Evolutionary conservation across 495 filamentous ascomycete species (phyloP), one percentile per base, ranked within the genome.

Genomic region (Tuber indicum): DNA sequence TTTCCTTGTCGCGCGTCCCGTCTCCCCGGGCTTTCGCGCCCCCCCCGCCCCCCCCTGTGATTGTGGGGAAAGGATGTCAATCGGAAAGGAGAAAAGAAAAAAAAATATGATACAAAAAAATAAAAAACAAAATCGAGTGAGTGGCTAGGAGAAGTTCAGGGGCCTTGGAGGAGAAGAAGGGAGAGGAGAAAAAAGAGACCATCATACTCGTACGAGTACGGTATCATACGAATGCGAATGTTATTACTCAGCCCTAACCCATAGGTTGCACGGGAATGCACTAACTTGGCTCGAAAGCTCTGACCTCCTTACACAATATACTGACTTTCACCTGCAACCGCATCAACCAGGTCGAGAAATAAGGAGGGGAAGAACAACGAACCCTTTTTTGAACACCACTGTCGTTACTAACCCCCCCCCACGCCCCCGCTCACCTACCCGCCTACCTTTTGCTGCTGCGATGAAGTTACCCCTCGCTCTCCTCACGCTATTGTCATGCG

Each of bases 401-500:
- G 21, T 10, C 21, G 49, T 9, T 58, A 58, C 49, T 23, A n/a
- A 58, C 49, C 23, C 19, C 49, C 49, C 32, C 32, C 32, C 49
- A 9, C 23, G 23, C 49, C 49, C 47, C 19, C 23, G 3, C 49
- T 6, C 10, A 52, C n/a, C n/a, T 16, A 62, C 52, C 52, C 32
- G 26, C 4, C 26, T 66, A 32, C 58, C 58, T 66, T 66, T 17
- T 32, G 14, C 58, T 32, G 14, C 58, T 32, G 58, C 74, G 36
- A 82, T 82, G 81, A 82, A 82, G 72, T 83, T 88, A 70, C 81
- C 84, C 74, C 81, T 90, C 72, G 78, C 88, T 75, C 83, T 87
- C 32, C 75, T 88, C 71, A 75, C 86, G 76, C 82, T 90, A 78
- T 81, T 88, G 74, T 81, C 85, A 70, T 78, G 86, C 71, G 58